Conservation (phyloP, 805 yeast genomes). For the Sugiyamaella qingdaonensis region DNA sequence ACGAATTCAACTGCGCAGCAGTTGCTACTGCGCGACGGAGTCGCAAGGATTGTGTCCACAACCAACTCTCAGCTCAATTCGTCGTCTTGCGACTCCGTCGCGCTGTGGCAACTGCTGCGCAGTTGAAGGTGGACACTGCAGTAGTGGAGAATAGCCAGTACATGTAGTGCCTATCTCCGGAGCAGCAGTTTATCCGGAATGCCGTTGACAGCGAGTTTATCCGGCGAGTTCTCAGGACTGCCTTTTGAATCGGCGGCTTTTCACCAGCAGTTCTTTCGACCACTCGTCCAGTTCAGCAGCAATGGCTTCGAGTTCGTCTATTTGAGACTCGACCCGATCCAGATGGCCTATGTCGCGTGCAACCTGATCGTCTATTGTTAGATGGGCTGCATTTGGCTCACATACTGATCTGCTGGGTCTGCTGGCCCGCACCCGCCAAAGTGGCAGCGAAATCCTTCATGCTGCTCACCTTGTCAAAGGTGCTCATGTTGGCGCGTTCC, state of each 20-base stretch:
- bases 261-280: constrained; percentile 51
- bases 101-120: too few species aligned
- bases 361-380: constrained; percentile 15
- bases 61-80: too few species aligned
- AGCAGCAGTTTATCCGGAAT: too few species aligned
- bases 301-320: constrained; percentile 39
- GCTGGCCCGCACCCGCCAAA: constrained; percentile 18
- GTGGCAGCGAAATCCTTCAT: constrained; percentile 21
- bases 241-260: constrained; percentile 25
- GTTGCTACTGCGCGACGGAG: too few species aligned
- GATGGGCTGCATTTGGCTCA: neutral
- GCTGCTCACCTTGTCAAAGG: constrained; percentile 22
- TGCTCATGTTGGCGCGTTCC: constrained; percentile 25
- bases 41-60: too few species aligned
- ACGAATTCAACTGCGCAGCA: too few species aligned
- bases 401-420: constrained; percentile 8
- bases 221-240: too few species aligned
- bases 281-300: constrained; percentile 59
- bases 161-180: too few species aligned
- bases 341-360: constrained; percentile 16
- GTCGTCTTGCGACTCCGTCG: too few species aligned
- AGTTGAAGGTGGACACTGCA: too few species aligned
- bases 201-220: too few species aligned
- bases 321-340: constrained; percentile 19
- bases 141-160: too few species aligned